Evolutionary conservation across 2,329 filamentous ascomycete species (phyloP).

Genomic region (Rhexocercosporidium sp.): DNA sequence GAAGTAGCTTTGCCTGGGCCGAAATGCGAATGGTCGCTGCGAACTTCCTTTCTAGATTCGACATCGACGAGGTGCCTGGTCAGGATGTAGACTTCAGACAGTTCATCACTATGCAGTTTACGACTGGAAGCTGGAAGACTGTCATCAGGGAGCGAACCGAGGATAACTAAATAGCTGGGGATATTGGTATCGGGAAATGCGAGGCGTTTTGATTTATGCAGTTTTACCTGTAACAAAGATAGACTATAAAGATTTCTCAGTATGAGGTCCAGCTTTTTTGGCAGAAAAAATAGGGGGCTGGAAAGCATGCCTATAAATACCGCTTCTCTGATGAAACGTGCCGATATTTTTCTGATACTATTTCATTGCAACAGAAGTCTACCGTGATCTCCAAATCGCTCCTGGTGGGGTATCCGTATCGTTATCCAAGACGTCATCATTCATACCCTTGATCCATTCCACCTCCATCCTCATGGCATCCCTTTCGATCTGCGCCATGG

Average conservation of each 20-base stretch:
- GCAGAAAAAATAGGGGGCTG: too few species aligned
- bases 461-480: constrained; percentile 62
- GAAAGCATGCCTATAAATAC: not conserved
- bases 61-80: constrained; percentile 32
- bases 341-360: not conserved
- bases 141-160: not conserved
- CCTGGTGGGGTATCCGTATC: constrained; percentile 35
- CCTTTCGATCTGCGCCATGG: constrained; percentile 66
- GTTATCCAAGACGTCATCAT: constrained; percentile 45
- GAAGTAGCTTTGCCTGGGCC: constrained; percentile 32
- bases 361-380: constrained; percentile 8
- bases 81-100: constrained; percentile 36
- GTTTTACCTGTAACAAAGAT: not conserved
- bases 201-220: not conserved
- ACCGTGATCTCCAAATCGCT: constrained; percentile 38
- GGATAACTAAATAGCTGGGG: not conserved
- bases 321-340: not conserved
- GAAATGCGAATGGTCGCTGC: constrained; percentile 37
- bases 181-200: not conserved
- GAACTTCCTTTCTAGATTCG: constrained; percentile 33
- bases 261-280: not conserved
- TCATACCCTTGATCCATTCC: constrained; percentile 62
- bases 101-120: constrained; percentile 38
- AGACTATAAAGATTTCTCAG: not conserved
- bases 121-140: constrained; percentile 21